Evolutionary conservation across 805 yeast genomes (phyloP).

Genomic region (Wickerhamiella allomyrinae): DNA sequence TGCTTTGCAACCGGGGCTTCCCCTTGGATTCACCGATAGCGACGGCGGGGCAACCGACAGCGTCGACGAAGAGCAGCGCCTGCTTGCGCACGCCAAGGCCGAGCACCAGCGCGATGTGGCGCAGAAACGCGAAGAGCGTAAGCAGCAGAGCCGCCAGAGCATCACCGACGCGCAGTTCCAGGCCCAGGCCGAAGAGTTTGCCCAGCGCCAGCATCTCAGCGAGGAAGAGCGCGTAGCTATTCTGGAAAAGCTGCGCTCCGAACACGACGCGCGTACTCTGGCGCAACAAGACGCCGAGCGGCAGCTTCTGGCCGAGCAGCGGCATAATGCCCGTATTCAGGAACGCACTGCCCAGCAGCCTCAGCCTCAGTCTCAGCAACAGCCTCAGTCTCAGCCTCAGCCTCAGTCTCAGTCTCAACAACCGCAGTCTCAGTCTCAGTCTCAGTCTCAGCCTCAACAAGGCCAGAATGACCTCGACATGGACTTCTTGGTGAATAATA

Average conservation of each 20-base stretch:
- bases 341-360: not conserved
- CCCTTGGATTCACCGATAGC: not conserved
- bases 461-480: not conserved
- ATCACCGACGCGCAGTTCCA: not conserved
- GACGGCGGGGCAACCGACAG: not conserved
- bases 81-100: not conserved
- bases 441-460: constrained; percentile 2
- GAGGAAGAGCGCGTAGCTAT: not conserved
- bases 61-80: constrained; percentile 4
- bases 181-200: not conserved
- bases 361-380: not conserved
- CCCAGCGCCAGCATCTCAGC: not conserved
- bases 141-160: not conserved
- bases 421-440: not conserved
- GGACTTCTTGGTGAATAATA: not conserved
- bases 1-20: not conserved
- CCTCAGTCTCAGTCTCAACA: not conserved
- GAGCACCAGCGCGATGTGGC: constrained; percentile 2
- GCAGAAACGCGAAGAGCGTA: not conserved
- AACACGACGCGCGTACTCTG: not conserved
- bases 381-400: not conserved
- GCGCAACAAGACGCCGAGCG: not conserved
- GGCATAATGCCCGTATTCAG: not conserved
- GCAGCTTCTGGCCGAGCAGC: not conserved
- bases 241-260: not conserved